Base-by-base conservation (phyloP, 345 rosid species). In the Aurinia saxatilis region DNA sequence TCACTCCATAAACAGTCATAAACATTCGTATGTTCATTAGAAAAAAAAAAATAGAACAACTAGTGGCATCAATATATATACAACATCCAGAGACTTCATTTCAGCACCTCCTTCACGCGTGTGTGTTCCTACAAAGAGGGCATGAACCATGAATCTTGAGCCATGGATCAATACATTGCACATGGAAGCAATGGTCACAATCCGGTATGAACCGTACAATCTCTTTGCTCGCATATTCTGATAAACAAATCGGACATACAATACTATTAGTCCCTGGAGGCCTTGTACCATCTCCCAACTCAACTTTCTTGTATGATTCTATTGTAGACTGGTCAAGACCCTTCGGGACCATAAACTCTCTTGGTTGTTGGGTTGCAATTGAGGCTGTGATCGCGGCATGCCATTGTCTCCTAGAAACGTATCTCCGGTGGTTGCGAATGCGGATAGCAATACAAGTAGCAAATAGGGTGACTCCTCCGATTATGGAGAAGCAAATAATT, bases 321-420 rank as follows among this genome's bases (percentile, higher is more conserved):
- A 81, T 85, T 17, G 83, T 81, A 45, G 80, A 66, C 33, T 81
- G 87, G 29, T 85, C 93, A 52, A 87, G 70, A 10, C 97, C 93
- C 35, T 35, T 60, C 5, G 27, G 34, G 12, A 25, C 13, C 11
- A 41, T 6, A 40, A 29, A 7, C 0, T 66, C 75, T 14, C 63
- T 73, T 14, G 76, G 80, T 5, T 57, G 19, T 33, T 69, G 67
- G 3, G 51, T 2, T 37, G 46, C 52, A 0, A 70, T 46, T 42
- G 51, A 10, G 3, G 63, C 27, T 8, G 27, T 23, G 7, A 37
- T 11, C 50, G 30, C 58, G 19, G 19, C 56, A 38, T 16, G 66
- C 31, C 31, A 27, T 2, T 3, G 29, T 15, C 7, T 41, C 36
- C 62, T 33, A 3, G 12, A 25, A 5, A n/a, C 11, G 1, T 60